Evolutionary conservation across 106 monocot species (phyloP).

Genomic region (Agapanthus africanus): DNA sequence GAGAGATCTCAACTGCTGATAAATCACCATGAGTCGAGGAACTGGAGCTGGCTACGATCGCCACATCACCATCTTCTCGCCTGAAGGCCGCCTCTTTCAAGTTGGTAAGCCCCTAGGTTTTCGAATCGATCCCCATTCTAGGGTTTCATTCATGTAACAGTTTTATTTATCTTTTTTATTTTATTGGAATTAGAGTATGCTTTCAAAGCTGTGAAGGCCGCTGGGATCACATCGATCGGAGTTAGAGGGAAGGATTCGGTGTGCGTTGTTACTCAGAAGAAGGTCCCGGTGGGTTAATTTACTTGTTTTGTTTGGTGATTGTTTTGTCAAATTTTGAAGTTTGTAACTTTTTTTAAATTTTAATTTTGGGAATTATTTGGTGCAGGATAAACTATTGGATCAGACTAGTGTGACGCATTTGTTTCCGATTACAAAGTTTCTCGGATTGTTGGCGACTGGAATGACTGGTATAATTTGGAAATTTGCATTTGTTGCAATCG

Average conservation of each 20-base stretch:
- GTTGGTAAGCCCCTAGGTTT: slow-evolving; percentile 54
- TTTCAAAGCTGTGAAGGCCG: slow-evolving; percentile 29
- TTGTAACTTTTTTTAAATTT: background rate
- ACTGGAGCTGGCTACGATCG: slow-evolving; percentile 97
- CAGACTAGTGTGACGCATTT: slow-evolving; percentile 70
- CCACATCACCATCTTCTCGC: slow-evolving; percentile 99
- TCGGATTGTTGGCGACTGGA: slow-evolving; percentile 67
- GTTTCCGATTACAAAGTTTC: slow-evolving; percentile 58
- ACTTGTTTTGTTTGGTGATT: background rate
- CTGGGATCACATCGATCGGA: slow-evolving; percentile 54
- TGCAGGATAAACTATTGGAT: slow-evolving; percentile 76
- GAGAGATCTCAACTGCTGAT: background rate
- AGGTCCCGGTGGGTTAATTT: slow-evolving; percentile 57
- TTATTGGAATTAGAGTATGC: slow-evolving; percentile 24
- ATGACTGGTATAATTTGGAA: slow-evolving; percentile 61
- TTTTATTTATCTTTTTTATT: background rate
- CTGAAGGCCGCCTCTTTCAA: slow-evolving; percentile 97
- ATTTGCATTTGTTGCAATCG: no score
- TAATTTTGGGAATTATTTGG: background rate
- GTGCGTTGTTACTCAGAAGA: slow-evolving; percentile 81
- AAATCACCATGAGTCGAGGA: slow-evolving; percentile 92
- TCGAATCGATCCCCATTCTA: background rate
- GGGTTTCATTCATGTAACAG: background rate
- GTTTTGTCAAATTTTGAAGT: no score
- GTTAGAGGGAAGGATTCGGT: slow-evolving; percentile 71